Evolutionary conservation across 345 rosid genomes (phyloP).

Genomic region (Cardamine chenopodiifolia): DNA sequence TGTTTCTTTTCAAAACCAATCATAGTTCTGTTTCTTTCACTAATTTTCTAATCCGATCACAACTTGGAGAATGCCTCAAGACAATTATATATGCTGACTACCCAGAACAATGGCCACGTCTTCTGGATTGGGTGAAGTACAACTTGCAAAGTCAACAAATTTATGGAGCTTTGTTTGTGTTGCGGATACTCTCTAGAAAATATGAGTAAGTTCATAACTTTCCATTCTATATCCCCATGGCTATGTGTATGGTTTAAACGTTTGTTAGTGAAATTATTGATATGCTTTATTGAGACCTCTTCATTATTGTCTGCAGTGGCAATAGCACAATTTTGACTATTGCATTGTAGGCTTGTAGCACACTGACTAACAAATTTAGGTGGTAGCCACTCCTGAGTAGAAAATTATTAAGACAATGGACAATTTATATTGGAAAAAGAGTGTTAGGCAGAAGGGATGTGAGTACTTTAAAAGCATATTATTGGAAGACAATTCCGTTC

Average conservation of each 20-base stretch:
- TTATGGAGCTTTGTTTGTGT: constrained; percentile 84
- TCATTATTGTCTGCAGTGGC: constrained; percentile 9
- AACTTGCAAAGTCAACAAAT: constrained; percentile 90
- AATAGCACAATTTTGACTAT: constrained; percentile 3
- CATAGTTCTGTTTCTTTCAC: neutral
- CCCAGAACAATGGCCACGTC: constrained; percentile 98
- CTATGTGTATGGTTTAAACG: constrained; percentile 1
- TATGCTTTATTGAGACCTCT: neutral
- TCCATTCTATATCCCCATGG: neutral
- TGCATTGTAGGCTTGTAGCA: constrained; percentile 6
- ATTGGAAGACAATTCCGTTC: neutral
- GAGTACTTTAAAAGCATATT: neutral
- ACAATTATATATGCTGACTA: constrained; percentile 93
- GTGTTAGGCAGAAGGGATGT: neutral
- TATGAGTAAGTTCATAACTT: constrained; percentile 68
- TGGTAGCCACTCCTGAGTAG: constrained; percentile 4
- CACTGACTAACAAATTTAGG: neutral
- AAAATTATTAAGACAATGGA: neutral
- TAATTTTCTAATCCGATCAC: constrained; percentile 54
- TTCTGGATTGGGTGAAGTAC: constrained; percentile 93
- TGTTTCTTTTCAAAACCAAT: neutral
- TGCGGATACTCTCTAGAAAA: constrained; percentile 94
- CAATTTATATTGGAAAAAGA: constrained; percentile 6
- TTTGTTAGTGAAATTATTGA: constrained; percentile 8
- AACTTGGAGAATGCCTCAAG: constrained; percentile 96